Evolutionary conservation across 352 stramenopile genomes (phyloP), one percentile per base, ranked within the genome.

Genomic region (Paralagenidium karlingii): DNA sequence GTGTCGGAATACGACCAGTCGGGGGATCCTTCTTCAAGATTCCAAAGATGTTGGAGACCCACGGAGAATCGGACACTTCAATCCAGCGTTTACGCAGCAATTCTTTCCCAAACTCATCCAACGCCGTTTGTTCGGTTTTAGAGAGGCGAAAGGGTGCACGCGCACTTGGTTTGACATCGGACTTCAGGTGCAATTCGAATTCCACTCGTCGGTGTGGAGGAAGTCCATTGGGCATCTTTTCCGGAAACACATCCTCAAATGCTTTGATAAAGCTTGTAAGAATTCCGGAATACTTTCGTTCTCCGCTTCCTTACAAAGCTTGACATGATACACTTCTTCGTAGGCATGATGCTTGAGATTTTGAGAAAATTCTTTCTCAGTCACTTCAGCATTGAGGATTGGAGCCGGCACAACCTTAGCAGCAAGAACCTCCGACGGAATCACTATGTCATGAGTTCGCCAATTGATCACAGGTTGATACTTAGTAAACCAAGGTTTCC

Each of bases 11-110:
- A 11, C 37, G 34, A 11, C 46, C 40, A 12, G 41, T 49, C 9
- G 4, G 25, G 8, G 30, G 41, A 21, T 60, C 47, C 33, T 57
- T 56, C 31, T 60, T 60, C 0, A 43, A 38, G 5, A 53, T 24
- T 12, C 30, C 47, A 40, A 57, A 56, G 15, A 61, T 40, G 18
- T 57, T 57, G 3, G 43, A 53, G 3, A 57, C 37, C 45, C 50
- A 58, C 12, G 22, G 18, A 5, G 38, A 54, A 2, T 43, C 44
- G 20, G 20, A 42, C 24, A 53, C 42, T 22, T 51, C 28, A 9
- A 58, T 41, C 50, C 50, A 58, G 22, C 3, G n/a, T 36, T 57
- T 48, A 20, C 36, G 1, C 18, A 52, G 9, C 8, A 37, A 21
- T 3, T 57, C 29, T 8, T 52, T 19, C 3, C 47, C 24, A 22